A percentile compares a stretch with the other conserved stretches of the same genome.
Evolutionary conservation across 345 rosid genomes (phyloP).

Genomic region (Aegle marmelos): DNA sequence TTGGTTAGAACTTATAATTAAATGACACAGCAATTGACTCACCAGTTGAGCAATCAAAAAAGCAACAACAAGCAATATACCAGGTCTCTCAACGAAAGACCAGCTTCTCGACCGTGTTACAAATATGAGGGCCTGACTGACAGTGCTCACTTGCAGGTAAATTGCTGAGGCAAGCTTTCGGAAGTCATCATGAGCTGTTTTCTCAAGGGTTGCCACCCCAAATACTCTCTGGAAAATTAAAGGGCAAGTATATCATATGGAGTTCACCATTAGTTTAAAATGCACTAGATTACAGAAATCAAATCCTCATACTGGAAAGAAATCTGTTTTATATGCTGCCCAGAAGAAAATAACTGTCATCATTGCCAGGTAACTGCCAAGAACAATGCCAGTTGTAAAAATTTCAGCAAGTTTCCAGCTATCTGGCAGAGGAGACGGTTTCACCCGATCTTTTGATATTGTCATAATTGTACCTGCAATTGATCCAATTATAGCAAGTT

Average conservation of each 20-base stretch:
- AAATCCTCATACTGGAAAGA: slow-evolving; percentile 74
- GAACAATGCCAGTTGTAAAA: slow-evolving; percentile 83
- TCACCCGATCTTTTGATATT: slow-evolving; percentile 97
- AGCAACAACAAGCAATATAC: slow-evolving; percentile 66
- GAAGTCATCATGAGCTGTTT: slow-evolving; percentile 86
- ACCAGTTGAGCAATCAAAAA: slow-evolving; percentile 93
- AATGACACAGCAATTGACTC: slow-evolving; percentile 26
- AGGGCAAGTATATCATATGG: slow-evolving; percentile 10
- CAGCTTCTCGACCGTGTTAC: slow-evolving; percentile 95
- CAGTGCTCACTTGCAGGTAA: slow-evolving; percentile 93
- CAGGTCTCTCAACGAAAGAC: slow-evolving; percentile 97
- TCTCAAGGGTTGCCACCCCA: slow-evolving; percentile 83
- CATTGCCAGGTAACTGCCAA: slow-evolving; percentile 95
- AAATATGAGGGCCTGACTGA: slow-evolving; percentile 96
- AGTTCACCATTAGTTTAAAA: slow-evolving; percentile 1
- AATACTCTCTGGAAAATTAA: slow-evolving; percentile 55
- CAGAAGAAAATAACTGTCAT: slow-evolving; percentile 99
- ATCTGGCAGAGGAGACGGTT: slow-evolving; percentile 97
- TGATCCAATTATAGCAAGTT: slow-evolving; percentile 9
- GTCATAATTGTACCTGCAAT: slow-evolving; percentile 96
- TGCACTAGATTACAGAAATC: slow-evolving; percentile 1
- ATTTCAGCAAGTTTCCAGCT: slow-evolving; percentile 99
- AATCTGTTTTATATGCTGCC: slow-evolving; percentile 89
- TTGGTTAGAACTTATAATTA: background rate
- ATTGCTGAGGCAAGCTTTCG: slow-evolving; percentile 95